Evolutionary conservation across 164 flowering plant genomes (phyloP), one percentile per base, ranked within the genome.

Genomic region (Santalum album): DNA sequence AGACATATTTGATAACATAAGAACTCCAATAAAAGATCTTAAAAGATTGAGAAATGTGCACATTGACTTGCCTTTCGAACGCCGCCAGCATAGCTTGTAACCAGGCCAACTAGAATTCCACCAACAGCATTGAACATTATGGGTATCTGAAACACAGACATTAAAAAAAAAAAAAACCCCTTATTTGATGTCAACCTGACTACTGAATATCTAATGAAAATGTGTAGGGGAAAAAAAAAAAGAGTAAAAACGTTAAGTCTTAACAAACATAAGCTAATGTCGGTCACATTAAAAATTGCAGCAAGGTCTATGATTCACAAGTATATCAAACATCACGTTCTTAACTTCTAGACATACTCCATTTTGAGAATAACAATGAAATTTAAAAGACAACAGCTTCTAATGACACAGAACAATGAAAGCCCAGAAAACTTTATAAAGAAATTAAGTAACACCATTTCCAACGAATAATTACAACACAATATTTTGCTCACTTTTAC

Each of bases 91-190:
- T 78, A 67, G 60, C 78, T 57, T 47, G 96, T 94, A 57, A 94
- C 88, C 34, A 94, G 89, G 53, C 99, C 97, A 47, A 94, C 99
- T 43, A 94, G 87, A 72, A 94, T 94, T 48, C 99, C 99, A 45
- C 96, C 99, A 54, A 77, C 75, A 50, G 97, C 96, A 78, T 94
- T 94, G 51, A 53, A 57, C 25, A 86, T 12, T 15, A 87, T 79
- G 54, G 97, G 96, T 56, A 94, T 72, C 99, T 94, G 89, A 58
- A 70, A 67, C 39, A 45, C 64, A 43, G 34, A 29, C 4, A 29
- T 29, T 4, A 9, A 29, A 29, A 29, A 29, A 3, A 9, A 9
- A 4, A 29, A 29, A 29, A 29, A 4, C 9, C 27, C 42, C 18
- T 11, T 34, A 23, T 25, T 12, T 25, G 16, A 19, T 9, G 16